Conservation (phyloP, 306 rosid species). For the Vicia villosa region DNA sequence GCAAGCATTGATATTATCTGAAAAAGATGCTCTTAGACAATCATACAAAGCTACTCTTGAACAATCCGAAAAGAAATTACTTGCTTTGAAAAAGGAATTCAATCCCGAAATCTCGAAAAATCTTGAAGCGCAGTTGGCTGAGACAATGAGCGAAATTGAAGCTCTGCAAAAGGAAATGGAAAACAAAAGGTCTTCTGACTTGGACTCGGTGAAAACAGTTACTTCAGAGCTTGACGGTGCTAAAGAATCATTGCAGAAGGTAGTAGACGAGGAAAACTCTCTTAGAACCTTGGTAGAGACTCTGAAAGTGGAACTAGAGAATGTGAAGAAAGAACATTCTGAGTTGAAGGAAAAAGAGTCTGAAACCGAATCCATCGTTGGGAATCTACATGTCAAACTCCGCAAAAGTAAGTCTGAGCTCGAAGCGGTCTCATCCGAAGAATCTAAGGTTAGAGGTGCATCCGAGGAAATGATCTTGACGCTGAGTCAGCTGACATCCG, state of each 20-base stretch:
- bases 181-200: slow-evolving; percentile 64
- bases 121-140: slow-evolving; percentile 69
- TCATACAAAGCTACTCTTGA: slow-evolving; percentile 69
- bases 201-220: slow-evolving; percentile 71
- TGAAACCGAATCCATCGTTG: slow-evolving; percentile 84
- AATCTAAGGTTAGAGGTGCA: slow-evolving; percentile 73
- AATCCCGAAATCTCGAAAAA: slow-evolving; percentile 64
- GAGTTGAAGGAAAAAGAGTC: slow-evolving; percentile 85
- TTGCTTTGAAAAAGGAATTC: slow-evolving; percentile 57
- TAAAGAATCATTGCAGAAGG: slow-evolving; percentile 80
- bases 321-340: slow-evolving; percentile 80
- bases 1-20: slow-evolving; percentile 62
- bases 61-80: slow-evolving; percentile 61
- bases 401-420: slow-evolving; percentile 78
- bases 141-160: slow-evolving; percentile 63
- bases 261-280: slow-evolving; percentile 85
- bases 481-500: slow-evolving; percentile 67
- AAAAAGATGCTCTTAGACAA: slow-evolving; percentile 75
- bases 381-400: slow-evolving; percentile 77
- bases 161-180: slow-evolving; percentile 76
- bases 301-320: slow-evolving; percentile 83
- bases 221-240: slow-evolving; percentile 87
- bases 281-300: slow-evolving; percentile 72
- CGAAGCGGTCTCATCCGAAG: slow-evolving; percentile 70
- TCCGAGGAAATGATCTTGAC: slow-evolving; percentile 81